phyloP scores from a whole-genome alignment of 306 rosid species.

The Cicer arietinum region DNA sequence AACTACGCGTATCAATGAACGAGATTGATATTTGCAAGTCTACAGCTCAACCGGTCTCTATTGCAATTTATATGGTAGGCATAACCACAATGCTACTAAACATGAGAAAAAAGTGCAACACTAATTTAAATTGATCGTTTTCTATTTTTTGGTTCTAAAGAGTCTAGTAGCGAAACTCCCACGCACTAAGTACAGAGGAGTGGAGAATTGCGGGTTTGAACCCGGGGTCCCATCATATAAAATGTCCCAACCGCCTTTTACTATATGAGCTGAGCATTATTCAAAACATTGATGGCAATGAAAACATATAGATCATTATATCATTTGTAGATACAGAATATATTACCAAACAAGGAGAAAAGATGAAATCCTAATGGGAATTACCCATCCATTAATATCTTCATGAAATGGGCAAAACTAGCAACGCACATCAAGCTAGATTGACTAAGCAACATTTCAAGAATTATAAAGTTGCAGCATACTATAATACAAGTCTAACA shows the following conservation, averaged over 20 bases:
- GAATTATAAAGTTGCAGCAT: background rate
- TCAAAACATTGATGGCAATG: background rate
- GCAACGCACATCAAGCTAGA: background rate
- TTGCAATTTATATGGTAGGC: background rate
- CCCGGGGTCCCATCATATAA: too few relatives aligned
- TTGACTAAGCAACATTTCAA: slow-evolving; percentile 26
- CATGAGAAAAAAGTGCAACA: background rate
- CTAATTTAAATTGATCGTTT: background rate
- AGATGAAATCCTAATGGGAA: background rate
- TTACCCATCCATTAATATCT: background rate
- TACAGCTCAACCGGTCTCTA: background rate
- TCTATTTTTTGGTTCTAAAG: too few relatives aligned
- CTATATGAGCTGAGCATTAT: too few relatives aligned
- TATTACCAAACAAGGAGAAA: background rate
- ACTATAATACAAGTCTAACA: slow-evolving; percentile 20
- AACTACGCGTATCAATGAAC: background rate
- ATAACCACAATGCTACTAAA: too few relatives aligned
- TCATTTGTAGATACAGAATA: background rate
- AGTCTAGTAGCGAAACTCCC: too few relatives aligned
- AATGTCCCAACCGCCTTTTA: too few relatives aligned
- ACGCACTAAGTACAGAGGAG: too few relatives aligned
- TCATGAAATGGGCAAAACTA: slow-evolving; percentile 16
- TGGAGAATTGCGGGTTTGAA: too few relatives aligned
- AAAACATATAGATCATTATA: background rate
- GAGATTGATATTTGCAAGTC: background rate